A percentile compares a stretch with the other conserved stretches of the same genome.
phyloP scores from a whole-genome alignment of 371 early-diverging fungal genomes.

The Mortierella sp. region DNA sequence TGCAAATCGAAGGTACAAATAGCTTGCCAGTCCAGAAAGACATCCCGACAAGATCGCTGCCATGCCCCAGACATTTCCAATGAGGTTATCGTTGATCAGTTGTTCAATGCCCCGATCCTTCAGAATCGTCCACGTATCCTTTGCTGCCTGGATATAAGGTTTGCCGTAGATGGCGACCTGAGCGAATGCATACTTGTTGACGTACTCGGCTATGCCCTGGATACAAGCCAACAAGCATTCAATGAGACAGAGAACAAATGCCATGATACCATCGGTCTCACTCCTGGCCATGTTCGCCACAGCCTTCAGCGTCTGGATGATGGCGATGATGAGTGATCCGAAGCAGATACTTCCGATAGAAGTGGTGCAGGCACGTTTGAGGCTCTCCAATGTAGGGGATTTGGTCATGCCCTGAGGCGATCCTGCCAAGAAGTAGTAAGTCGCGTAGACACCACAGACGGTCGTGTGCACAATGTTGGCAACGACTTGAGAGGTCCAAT shows the following conservation, averaged over 20 bases:
- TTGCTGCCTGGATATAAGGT: constrained; percentile 82
- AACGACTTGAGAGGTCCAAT: constrained; percentile 84
- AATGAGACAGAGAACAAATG: constrained; percentile 58
- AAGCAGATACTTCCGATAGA: constrained; percentile 94
- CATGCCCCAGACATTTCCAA: constrained; percentile 75
- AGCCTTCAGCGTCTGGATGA: constrained; percentile 60
- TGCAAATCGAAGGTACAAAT: constrained; percentile 57
- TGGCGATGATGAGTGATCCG: constrained; percentile 88
- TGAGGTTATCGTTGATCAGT: constrained; percentile 89
- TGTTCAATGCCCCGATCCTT: constrained; percentile 86
- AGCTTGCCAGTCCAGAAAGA: constrained; percentile 61
- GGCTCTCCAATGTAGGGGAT: constrained; percentile 71
- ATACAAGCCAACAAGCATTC: constrained; percentile 62
- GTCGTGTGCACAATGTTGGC: constrained; percentile 76
- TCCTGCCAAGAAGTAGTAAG: constrained; percentile 79
- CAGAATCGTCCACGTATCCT: constrained; percentile 84
- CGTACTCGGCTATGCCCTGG: constrained; percentile 68
- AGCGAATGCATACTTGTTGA: constrained; percentile 88
- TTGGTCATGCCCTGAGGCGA: constrained; percentile 62
- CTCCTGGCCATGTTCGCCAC: constrained; percentile 38
- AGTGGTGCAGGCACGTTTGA: constrained; percentile 85
- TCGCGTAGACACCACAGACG: constrained; percentile 79
- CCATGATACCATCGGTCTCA: constrained; percentile 50
- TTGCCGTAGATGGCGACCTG: constrained; percentile 94
- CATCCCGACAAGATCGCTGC: constrained; percentile 65